Evolutionary conservation across 345 rosid genomes (phyloP), one percentile per base, ranked within the genome.

Genomic region (Gynandropsis gynandra): DNA sequence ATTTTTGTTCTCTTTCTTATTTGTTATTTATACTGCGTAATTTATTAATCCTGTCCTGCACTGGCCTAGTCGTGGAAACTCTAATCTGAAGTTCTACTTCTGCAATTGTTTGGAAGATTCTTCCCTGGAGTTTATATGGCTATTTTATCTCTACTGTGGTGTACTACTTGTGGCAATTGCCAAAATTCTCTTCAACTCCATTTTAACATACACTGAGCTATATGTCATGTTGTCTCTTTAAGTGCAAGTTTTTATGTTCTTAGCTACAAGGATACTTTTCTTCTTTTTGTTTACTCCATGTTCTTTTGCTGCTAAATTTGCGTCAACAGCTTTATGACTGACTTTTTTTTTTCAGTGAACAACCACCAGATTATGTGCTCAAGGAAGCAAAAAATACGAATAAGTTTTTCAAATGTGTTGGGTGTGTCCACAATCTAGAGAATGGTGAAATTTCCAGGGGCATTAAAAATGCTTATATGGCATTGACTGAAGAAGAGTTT

Each of bases 281-380:
- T 45, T 45, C 31, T 39, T 38, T 44, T 24, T 24, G 29, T 24
- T 24, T 38, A 9, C 34, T 20, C 32, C 20, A 44, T 42, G 39
- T 36, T 6, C 11, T 39, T 57, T 43, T 38, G 18, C 19, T 42
- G 37, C 54, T 48, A 8, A 34, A 34, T 33, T 47, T 49, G 11
- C 35, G 27, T 48, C 9, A 64, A 52, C 46, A n/a, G 27, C 61
- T 56, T 70, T 62, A 29, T 69, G 63, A 61, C 20, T 59, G 71
- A 35, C 64, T 63, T 51, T 67, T 47, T 70, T 72, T 40, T 53
- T 74, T 72, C 75, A 93, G 99, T 62, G 80, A 68, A 52, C 95
- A 93, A 64, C 99, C 99, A 62, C 97, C 99, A 56, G 99, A 88
- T 73, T 83, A 83, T 72, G 63, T 88, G 42, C 82, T 93, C 50